These are phyloP conservation scores for Ophiostoma montium DNA, from an alignment of 2,329 filamentous ascomycete genomes.

Conservation along the genomic window DNA sequence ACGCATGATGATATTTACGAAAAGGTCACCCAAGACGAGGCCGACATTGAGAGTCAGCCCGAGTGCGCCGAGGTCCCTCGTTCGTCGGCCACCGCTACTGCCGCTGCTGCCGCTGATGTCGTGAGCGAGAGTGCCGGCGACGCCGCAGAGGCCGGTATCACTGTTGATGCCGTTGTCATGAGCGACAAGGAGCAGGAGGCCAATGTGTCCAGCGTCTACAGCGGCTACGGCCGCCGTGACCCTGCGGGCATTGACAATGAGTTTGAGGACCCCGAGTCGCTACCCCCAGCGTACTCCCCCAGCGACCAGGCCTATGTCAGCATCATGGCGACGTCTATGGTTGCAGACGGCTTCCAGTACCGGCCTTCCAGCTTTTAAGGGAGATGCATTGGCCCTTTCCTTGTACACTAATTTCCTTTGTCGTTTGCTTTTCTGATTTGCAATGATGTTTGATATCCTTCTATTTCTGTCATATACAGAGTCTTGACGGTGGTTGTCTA, in stretches of 20 bases:
- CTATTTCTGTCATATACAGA: background rate
- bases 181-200: background rate
- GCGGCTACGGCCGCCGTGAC: conserved; percentile 5
- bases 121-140: background rate
- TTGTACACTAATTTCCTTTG: background rate
- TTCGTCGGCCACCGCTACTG: conserved; percentile 10
- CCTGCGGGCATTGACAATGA: conserved; percentile 6
- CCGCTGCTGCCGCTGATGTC: conserved; percentile 13
- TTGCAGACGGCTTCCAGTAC: conserved; percentile 30
- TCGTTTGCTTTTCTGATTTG: background rate
- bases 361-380: conserved; percentile 17
- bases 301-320: conserved; percentile 9
- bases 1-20: background rate
- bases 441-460: background rate
- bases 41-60: conserved; percentile 20
- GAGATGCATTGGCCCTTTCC: too few species aligned
- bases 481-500: background rate
- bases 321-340: conserved; percentile 20
- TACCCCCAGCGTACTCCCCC: conserved; percentile 31
- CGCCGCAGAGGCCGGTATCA: background rate
- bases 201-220: conserved; percentile 3
- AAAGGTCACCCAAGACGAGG: conserved; percentile 13
- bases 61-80: background rate
- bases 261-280: conserved; percentile 22
- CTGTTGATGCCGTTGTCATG: background rate